A percentile compares a stretch with the other conserved stretches of the same genome.
Conservation (phyloP, 2,329 filamentous ascomycete species). For the Pezicula rhizophila region DNA sequence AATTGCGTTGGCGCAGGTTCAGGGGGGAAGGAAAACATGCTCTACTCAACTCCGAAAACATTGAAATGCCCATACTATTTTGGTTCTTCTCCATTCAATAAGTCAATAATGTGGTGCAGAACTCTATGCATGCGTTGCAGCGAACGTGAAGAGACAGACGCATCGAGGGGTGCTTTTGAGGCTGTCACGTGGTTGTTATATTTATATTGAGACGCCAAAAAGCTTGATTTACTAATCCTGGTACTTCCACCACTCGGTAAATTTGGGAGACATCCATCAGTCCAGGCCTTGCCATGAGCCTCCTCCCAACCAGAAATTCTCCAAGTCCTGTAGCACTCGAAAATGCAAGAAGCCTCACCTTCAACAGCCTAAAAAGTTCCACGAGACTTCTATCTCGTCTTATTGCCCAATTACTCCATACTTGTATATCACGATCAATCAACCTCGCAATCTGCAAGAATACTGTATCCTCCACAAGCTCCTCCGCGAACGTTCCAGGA, state of each 20-base stretch:
- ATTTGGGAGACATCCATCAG: not conserved
- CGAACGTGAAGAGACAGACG: slow-evolving; percentile 1
- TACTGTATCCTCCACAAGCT: not conserved
- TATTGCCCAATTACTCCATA: not conserved
- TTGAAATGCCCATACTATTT: no score
- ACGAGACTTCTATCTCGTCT: not conserved
- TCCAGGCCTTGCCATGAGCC: not conserved
- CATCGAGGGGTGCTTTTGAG: slow-evolving; percentile 12
- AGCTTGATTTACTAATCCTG: slow-evolving; percentile 8
- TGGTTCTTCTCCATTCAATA: no score
- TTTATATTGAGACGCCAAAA: slow-evolving; percentile 1
- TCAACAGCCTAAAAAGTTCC: not conserved
- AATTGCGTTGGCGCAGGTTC: no score
- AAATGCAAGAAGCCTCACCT: not conserved
- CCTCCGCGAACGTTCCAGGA: slow-evolving; percentile 1
- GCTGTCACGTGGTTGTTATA: slow-evolving; percentile 1
- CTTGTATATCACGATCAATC: not conserved
- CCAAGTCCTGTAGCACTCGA: not conserved
- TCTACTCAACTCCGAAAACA: no score
- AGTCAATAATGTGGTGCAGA: no score
- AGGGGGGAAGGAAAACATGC: no score
- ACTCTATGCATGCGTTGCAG: no score
- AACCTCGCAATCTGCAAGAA: not conserved
- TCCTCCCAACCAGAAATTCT: not conserved
- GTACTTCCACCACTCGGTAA: not conserved